Evolutionary conservation across 345 rosid genomes (phyloP), one percentile per base, ranked within the genome.

Genomic region (Ricinus communis): DNA sequence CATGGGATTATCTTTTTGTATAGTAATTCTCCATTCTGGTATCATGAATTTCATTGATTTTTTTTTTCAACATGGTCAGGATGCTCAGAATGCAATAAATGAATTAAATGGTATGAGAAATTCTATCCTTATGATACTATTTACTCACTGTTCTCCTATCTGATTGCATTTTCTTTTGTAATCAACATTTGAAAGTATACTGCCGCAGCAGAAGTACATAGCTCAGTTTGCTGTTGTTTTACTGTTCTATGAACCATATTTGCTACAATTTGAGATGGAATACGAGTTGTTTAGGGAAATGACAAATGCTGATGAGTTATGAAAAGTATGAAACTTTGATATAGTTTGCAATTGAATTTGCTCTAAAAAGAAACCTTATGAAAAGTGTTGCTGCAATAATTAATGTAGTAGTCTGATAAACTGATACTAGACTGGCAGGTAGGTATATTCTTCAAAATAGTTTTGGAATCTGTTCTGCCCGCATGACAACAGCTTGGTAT

Each of bases 51-150:
- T 47, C 31, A 24, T 58, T 19, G 22, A 8, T 49, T 2, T 46
- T 12, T 57, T 46, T 46, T 12, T 57, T 46, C 41, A 43, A 46
- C 52, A 24, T 77, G 43, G 82, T 58, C 87, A 95, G 99, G 99
- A 95, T 75, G 97, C 99, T 31, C 97, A 92, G 75, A 84, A 87
- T 82, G 97, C 99, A 6, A 89, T 95, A 55, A 92, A 95, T 66
- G 97, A 92, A 82, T 80, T 95, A 72, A 89, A 83, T 54, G 97
- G 99, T 95, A 87, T 76, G 84, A 9, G 31, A 30, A 11, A 0
- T 67, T 67, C 47, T 25, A 8, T 8, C 30, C 18, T 30, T 18
- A 5, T 30, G 4, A 68, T 40, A 0, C 14, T 14, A 14, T 40
- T 59, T 28, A 36, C 13, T 30, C 19, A 8, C 27, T 61, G 21